Evolutionary conservation across 2,329 filamentous ascomycete genomes (phyloP), one percentile per base, ranked within the genome.

Genomic region (Gyromitra esculenta): DNA sequence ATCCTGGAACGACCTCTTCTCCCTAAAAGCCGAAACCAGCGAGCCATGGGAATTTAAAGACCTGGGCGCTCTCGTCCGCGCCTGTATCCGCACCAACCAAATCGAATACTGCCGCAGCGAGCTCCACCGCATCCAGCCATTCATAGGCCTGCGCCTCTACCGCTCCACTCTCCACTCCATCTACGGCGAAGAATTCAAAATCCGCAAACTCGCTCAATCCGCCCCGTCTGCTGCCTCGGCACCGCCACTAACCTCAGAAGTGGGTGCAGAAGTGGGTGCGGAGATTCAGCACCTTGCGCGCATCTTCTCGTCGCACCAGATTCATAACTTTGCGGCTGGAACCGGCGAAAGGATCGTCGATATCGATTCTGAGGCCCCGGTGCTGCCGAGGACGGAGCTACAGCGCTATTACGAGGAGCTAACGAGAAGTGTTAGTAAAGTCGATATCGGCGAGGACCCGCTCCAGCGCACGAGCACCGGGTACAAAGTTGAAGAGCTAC

Each of bases 401-500:
- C 59, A 77, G 56, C 41, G 41, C 25, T 70, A 77, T 43, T 79
- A 79, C 41, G 65, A 73, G 9, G 65, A 60, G 18, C 35, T 78
- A 11, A 72, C 78, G 21, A 43, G 25, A 6, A 60, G 60, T 2
- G 68, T 56, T 11, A 65, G 60, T 18, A 64, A 60, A 7, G 59
- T 75, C 18, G 71, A 59, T 13, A 54, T 65, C 5, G 70, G 60
- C 0, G 73, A 76, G 43, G 64, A 77, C 21, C 59, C 73, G 4
- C 7, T 48, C 15, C 39, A 41, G 31, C 39, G 54, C 25, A 71
- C 68, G 56, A 65, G 82, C 1, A 84, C 84, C 0, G 84, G 84
- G 13, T 83, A 86, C 39, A 82, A 85, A 0, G 80, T 87, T 13
- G 84, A 84, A 50, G 82, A 84, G 25, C 81, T 87, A 13, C 84